Conservation (phyloP, 306 rosid genomes). For the Cucumis melo region DNA sequence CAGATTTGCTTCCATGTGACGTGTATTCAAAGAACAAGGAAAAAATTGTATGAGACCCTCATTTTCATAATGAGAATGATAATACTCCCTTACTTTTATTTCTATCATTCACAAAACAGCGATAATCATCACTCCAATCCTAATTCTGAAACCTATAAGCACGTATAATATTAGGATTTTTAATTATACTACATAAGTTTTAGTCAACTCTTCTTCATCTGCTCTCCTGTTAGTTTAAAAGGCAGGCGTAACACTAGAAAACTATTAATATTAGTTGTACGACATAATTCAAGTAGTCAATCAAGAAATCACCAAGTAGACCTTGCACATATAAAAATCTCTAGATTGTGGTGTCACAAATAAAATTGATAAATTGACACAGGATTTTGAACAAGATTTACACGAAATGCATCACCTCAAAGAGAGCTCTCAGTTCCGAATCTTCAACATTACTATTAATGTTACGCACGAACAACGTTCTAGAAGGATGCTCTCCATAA, state of each 20-base stretch:
- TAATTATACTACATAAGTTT: neutral
- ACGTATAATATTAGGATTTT: neutral
- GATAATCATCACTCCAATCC: neutral
- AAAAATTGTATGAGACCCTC: neutral
- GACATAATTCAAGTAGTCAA: neutral
- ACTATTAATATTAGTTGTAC: neutral
- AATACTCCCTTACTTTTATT: neutral
- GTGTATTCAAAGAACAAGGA: neutral
- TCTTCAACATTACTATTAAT: constrained; percentile 85
- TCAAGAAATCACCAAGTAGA: neutral
- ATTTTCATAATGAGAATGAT: neutral
- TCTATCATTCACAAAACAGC: neutral
- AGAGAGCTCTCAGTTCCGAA: constrained; percentile 43
- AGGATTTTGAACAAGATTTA: neutral
- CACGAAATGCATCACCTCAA: constrained; percentile 30
- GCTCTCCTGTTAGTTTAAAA: neutral
- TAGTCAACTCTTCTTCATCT: neutral
- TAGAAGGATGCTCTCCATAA: constrained; percentile 93
- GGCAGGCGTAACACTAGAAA: neutral
- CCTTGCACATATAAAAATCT: neutral
- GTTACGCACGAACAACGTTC: constrained; percentile 84
- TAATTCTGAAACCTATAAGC: neutral
- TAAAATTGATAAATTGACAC: neutral
- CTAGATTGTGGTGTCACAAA: neutral
- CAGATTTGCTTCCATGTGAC: neutral